phyloP scores from a whole-genome alignment of 345 rosid genomes.

The Jatropha curcas region DNA sequence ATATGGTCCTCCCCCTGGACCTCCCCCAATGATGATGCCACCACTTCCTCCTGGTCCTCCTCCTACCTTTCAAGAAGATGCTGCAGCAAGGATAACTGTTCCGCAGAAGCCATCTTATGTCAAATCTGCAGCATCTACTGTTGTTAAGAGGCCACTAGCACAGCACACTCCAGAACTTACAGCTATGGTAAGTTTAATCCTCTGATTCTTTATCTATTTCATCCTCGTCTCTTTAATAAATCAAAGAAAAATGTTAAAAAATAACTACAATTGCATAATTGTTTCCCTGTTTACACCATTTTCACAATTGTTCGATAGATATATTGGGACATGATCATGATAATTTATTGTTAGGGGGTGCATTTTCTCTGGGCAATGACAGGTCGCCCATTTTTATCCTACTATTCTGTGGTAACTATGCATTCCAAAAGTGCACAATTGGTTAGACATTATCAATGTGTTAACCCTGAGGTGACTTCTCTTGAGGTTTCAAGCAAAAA shows the following conservation, averaged over 20 bases:
- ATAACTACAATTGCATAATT: no score
- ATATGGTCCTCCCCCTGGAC: constrained; percentile 84
- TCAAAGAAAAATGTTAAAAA: background rate
- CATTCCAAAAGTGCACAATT: background rate
- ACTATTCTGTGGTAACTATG: background rate
- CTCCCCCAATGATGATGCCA: constrained; percentile 90
- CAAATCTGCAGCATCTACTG: constrained; percentile 98
- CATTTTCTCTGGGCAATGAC: background rate
- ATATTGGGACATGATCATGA: background rate
- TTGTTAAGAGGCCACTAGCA: constrained; percentile 95
- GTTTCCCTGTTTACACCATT: no score
- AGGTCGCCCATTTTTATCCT: background rate
- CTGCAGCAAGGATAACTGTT: constrained; percentile 47
- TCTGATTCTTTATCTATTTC: background rate
- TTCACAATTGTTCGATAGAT: background rate
- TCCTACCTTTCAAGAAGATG: constrained; percentile 53
- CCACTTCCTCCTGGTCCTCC: constrained; percentile 99
- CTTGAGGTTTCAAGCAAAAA: background rate
- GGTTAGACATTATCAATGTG: no score
- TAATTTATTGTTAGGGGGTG: background rate
- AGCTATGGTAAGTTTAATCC: constrained; percentile 65
- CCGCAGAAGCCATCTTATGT: constrained; percentile 91
- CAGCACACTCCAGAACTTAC: constrained; percentile 97
- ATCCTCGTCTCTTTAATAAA: background rate
- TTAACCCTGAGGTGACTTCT: background rate